These are phyloP conservation scores for Lathyrus sativus DNA, from an alignment of 306 rosid genomes.

Conservation along the genomic window DNA sequence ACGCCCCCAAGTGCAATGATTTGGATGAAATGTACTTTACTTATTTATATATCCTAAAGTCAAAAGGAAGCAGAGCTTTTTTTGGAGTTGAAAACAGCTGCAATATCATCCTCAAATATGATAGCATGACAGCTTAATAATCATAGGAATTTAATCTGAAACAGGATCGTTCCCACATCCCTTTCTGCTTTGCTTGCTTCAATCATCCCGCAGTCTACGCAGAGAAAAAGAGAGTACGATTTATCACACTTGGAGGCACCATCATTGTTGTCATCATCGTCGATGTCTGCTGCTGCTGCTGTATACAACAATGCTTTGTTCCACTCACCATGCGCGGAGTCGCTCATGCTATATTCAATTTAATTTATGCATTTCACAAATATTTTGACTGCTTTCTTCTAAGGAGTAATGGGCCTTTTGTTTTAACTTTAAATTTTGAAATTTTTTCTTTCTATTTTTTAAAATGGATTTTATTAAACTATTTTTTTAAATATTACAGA, in stretches of 20 bases:
- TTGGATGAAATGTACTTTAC: neutral
- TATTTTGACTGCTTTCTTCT: too few relatives aligned
- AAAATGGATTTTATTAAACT: too few relatives aligned
- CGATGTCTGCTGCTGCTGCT: neutral
- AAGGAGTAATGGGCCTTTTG: too few relatives aligned
- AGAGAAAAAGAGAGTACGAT: neutral
- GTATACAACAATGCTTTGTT: neutral
- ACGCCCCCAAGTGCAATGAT: neutral
- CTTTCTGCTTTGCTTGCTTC: neutral
- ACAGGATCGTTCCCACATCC: neutral
- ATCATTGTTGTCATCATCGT: neutral
- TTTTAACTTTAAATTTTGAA: too few relatives aligned
- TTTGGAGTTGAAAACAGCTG: slow-evolving; percentile 3
- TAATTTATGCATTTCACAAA: too few relatives aligned
- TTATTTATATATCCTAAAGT: neutral
- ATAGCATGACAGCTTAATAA: too few relatives aligned
- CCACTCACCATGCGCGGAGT: neutral
- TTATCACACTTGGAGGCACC: neutral
- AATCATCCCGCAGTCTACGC: neutral
- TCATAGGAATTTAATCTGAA: neutral
- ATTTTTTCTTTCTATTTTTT: too few relatives aligned
- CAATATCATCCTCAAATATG: too few relatives aligned
- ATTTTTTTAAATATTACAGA: too few relatives aligned
- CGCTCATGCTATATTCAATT: neutral
- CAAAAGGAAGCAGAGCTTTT: neutral